phyloP scores from a whole-genome alignment of 2,329 filamentous ascomycete genomes.

The Colletotrichum sp. region DNA sequence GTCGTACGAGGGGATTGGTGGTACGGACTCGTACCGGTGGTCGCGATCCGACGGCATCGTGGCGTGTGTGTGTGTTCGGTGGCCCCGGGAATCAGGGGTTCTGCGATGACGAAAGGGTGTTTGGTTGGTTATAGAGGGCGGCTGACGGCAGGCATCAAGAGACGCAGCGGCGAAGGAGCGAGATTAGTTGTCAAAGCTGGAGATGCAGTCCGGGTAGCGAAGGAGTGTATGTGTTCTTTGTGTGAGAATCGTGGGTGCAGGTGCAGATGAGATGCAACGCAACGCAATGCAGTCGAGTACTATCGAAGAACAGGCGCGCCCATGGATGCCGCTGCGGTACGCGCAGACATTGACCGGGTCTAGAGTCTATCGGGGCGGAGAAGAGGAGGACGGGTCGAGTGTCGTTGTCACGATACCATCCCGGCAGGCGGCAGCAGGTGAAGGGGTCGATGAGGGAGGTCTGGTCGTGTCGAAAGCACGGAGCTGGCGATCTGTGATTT shows the following conservation, averaged over 20 bases:
- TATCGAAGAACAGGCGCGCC: conserved; percentile 16
- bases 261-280: not conserved
- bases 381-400: not conserved
- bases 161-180: not conserved
- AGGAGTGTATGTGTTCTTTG: not conserved
- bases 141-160: not conserved
- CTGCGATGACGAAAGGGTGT: not conserved
- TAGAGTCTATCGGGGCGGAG: not conserved
- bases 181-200: not conserved
- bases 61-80: not conserved
- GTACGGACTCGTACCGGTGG: conserved; percentile 43
- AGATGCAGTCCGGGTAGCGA: not conserved
- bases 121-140: not conserved
- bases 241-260: not conserved
- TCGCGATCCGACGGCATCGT: conserved; percentile 21
- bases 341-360: conserved; percentile 12
- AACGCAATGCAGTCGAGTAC: conserved; percentile 9
- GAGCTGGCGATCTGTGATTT: not conserved
- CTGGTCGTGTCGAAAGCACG: not conserved
- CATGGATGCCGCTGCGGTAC: conserved; percentile 11
- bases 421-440: not conserved
- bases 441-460: not conserved
- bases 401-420: not conserved
- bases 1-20: conserved; percentile 43
- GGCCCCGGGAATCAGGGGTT: not conserved